These are phyloP conservation scores for Backusella australiensis DNA, from an alignment of 192 early-diverging fungal species.

Conservation along the genomic window DNA sequence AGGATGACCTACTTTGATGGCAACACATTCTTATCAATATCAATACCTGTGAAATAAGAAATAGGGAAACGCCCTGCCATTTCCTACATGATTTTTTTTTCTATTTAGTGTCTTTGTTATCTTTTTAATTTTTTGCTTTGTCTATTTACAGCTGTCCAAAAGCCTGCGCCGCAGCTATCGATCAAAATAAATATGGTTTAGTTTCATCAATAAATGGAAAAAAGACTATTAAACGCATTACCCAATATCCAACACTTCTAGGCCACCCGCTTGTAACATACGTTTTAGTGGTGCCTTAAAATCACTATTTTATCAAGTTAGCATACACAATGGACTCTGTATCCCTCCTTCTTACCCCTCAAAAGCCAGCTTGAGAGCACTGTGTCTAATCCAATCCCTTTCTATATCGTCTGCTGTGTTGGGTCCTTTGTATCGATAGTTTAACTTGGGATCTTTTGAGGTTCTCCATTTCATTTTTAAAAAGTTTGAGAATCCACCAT, in stretches of 20 bases:
- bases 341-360: slow-evolving; percentile 4
- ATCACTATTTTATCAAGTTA: not conserved
- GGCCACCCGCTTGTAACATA: slow-evolving; percentile 14
- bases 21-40: slow-evolving; percentile 20
- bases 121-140: not conserved
- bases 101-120: not conserved
- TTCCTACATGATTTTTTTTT: slow-evolving; percentile 3
- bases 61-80: slow-evolving; percentile 15
- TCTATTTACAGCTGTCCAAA: slow-evolving; percentile 21
- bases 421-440: not conserved
- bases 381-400: slow-evolving; percentile 18
- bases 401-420: slow-evolving; percentile 25
- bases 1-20: slow-evolving; percentile 6
- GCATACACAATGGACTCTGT: not conserved
- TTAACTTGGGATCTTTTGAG: slow-evolving; percentile 4
- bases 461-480: slow-evolving; percentile 11
- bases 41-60: slow-evolving; percentile 25
- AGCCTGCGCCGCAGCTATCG: slow-evolving; percentile 20
- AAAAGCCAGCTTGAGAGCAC: slow-evolving; percentile 23
- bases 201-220: not conserved
- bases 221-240: not conserved
- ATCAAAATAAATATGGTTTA: not conserved
- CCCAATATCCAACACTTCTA: slow-evolving; percentile 30
- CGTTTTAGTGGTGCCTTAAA: slow-evolving; percentile 22
- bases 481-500: slow-evolving; percentile 12